Base-by-base conservation (phyloP, 2,329 filamentous ascomycete genomes). In the Coleophoma cylindrospora region DNA sequence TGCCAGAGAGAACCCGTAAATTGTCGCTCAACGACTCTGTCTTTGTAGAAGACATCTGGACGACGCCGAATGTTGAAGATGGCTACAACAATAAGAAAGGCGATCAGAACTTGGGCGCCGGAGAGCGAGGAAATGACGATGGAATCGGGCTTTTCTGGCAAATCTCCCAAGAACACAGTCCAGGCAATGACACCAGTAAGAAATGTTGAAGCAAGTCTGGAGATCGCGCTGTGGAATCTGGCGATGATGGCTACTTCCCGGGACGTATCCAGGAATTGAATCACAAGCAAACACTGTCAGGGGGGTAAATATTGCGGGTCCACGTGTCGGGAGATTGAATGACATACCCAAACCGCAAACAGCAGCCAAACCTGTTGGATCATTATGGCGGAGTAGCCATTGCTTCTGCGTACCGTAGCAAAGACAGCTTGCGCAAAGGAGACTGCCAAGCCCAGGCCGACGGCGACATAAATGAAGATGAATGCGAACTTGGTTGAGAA, bases 401-500 rank as follows among this genome's bases (percentile, higher is more conserved):
- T 37, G 59, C 65, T 59, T 72, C 57, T 53, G 21, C 63, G 59
- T n/a, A 74, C 64, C 3, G 73, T 75, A 12, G 74, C 71, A 9
- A 84, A 60, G 17, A 85, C 65, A 7, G 80, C 74, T 36, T 79
- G 65, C 3, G 76, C 72, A 52, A 86, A 66, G 1, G 84, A 84
- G 15, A 77, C 61, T 10, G 69, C 72, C 14, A 80, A 67, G 3
- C 83, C 84, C 27, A 71, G 50, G 9, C 71, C 49, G 0, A 80
- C 76, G 17, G 78, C 71, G 9, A 79, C 27, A 11, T 81, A 63
- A 40, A 86, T 70, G 32, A 72, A 63, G 9, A 70, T 54, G 61
- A 83, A 85, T 52, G 80, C 74, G 51, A 72, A 59, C 50, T 71
- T 78, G 58, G 80, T 77, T 33, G 84, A 85, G 62, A 84, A 89